A percentile compares a stretch with the other conserved stretches of the same genome.
Evolutionary conservation across 1,284 basidiomycete genomes (phyloP).

Genomic region (Ganoderma leucocontextum): DNA sequence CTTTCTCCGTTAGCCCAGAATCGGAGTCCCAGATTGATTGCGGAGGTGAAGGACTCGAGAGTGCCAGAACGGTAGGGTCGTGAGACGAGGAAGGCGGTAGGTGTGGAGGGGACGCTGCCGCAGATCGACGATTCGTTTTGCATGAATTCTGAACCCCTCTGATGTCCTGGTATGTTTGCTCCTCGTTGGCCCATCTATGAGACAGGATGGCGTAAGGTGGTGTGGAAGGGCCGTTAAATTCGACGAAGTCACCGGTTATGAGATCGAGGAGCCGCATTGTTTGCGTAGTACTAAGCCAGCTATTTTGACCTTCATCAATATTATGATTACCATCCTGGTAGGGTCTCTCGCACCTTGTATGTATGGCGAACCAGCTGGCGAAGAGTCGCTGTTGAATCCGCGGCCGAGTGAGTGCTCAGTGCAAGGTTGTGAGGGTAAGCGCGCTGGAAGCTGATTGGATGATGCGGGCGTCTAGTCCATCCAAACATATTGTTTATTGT

Average conservation of each 20-base stretch:
- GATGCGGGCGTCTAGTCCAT: not conserved
- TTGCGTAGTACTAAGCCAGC: not conserved
- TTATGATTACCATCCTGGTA: not conserved
- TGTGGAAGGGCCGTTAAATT: not conserved
- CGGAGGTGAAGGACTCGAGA: not conserved
- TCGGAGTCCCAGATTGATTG: not conserved
- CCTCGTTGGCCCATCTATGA: slow-evolving; percentile 22
- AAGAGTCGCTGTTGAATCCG: too few relatives aligned
- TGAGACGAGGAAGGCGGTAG: not conserved
- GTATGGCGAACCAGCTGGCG: too few relatives aligned
- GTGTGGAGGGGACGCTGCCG: not conserved
- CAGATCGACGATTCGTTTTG: not conserved
- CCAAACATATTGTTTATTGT: not conserved
- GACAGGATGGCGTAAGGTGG: not conserved
- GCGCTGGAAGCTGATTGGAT: not conserved
- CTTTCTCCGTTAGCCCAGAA: not conserved
- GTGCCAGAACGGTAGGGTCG: not conserved
- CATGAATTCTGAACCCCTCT: not conserved
- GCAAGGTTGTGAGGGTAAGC: not conserved
- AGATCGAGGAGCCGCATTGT: not conserved
- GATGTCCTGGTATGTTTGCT: slow-evolving; percentile 53
- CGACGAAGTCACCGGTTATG: not conserved
- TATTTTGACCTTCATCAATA: not conserved
- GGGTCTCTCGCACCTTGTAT: not conserved
- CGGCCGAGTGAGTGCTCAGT: too few relatives aligned